Percentiles rank a stretch among this genome's conserved stretches.
Evolutionary conservation across 176 grass and related monocot genomes (phyloP).

Genomic region (Poa pratensis): DNA sequence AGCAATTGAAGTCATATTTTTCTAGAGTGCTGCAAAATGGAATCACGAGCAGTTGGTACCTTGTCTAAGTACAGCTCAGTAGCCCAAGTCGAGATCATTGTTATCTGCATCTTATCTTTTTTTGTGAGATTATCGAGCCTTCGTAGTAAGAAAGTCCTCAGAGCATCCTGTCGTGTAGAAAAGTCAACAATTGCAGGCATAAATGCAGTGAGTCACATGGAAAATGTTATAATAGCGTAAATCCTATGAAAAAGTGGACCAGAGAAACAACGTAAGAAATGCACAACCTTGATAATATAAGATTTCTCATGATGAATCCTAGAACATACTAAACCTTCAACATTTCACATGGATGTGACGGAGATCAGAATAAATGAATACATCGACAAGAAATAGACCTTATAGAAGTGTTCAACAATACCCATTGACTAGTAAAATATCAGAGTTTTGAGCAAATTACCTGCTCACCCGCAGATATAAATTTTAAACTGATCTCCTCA

Average conservation of each 20-base stretch:
- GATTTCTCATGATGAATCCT: constrained; percentile 39
- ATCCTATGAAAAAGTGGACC: constrained; percentile 4
- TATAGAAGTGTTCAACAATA: constrained; percentile 32
- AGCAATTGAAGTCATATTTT: constrained; percentile 13
- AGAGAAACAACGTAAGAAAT: constrained; percentile 29
- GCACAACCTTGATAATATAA: constrained; percentile 24
- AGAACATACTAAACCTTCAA: constrained; percentile 10
- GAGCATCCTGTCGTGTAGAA: constrained; percentile 69
- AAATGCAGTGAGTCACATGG: constrained; percentile 23
- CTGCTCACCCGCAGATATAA: constrained; percentile 87
- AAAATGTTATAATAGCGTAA: constrained; percentile 24
- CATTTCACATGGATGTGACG: constrained; percentile 2
- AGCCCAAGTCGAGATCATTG: constrained; percentile 97
- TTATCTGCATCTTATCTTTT: constrained; percentile 96
- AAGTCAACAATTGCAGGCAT: constrained; percentile 30
- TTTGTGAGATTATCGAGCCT: constrained; percentile 90
- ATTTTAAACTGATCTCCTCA: constrained; percentile 96
- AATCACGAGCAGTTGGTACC: constrained; percentile 48
- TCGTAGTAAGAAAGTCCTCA: constrained; percentile 90
- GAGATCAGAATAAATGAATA: constrained; percentile 13
- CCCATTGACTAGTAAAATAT: not conserved
- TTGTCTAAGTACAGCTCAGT: constrained; percentile 98
- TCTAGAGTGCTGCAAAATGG: constrained; percentile 31
- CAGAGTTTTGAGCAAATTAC: constrained; percentile 57
- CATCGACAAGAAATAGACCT: constrained; percentile 32